These are phyloP conservation scores for Podospora bellae-mahoneyi DNA, from an alignment of 495 filamentous ascomycete genomes.

Conservation along the genomic window DNA sequence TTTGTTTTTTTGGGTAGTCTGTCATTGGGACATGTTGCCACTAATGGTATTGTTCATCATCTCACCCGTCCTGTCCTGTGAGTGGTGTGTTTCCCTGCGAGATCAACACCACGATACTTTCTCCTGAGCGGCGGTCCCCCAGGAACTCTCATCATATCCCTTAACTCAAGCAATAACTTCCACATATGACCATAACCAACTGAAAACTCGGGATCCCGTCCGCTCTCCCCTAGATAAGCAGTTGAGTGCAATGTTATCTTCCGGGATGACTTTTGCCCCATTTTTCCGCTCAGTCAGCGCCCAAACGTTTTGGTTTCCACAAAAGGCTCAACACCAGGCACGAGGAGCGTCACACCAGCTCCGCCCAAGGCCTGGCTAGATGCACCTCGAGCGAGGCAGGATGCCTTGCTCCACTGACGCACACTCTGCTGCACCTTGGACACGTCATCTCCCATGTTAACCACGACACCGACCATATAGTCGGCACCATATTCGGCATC, in stretches of 20 bases:
- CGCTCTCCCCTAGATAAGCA: slow-evolving; percentile 48
- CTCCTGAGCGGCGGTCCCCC: neutral
- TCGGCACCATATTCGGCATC: no score
- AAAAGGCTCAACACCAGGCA: no score
- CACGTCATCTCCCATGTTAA: no score
- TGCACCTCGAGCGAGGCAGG: no score
- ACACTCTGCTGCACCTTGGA: no score
- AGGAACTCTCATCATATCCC: neutral
- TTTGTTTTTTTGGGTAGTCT: neutral
- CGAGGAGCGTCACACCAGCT: no score
- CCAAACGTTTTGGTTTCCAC: no score
- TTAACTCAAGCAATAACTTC: neutral
- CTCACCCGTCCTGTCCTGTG: neutral
- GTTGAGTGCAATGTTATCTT: neutral
- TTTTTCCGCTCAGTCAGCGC: no score
- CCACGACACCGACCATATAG: no score
- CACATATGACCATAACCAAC: neutral
- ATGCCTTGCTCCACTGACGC: no score
- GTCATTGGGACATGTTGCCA: neutral
- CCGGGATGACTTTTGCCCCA: no score
- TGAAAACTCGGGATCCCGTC: slow-evolving; percentile 44
- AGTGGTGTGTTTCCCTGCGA: neutral
- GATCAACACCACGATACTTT: neutral
- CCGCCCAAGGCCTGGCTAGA: no score
- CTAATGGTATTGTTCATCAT: neutral